A percentile compares a stretch with the other conserved stretches of the same genome.
Evolutionary conservation across 768 basidiomycete species (phyloP).

Genomic region (Nevesoporus exiguus): DNA sequence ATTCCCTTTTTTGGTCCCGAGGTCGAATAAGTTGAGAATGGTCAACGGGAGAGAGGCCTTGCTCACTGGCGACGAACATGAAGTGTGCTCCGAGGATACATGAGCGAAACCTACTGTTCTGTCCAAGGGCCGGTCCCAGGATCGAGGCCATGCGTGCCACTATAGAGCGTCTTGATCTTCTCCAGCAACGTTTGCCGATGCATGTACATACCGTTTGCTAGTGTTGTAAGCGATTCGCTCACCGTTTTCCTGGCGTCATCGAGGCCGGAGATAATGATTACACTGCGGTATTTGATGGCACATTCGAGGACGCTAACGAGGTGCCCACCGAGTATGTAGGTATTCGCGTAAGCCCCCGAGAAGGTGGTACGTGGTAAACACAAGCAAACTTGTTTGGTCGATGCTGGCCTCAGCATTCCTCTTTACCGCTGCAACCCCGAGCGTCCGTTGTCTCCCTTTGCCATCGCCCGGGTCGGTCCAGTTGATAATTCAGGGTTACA

Average conservation of each 20-base stretch:
- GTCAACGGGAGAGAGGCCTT: constrained; percentile 92
- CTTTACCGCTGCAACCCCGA: too few relatives aligned
- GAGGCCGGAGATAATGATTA: constrained; percentile 90
- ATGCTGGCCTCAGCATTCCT: too few relatives aligned
- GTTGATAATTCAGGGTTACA: too few relatives aligned
- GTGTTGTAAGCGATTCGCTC: constrained; percentile 9
- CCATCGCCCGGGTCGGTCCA: too few relatives aligned
- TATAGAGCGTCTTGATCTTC: constrained; percentile 92
- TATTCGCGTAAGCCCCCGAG: constrained; percentile 90
- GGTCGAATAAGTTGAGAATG: constrained; percentile 94
- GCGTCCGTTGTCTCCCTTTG: too few relatives aligned
- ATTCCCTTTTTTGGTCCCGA: constrained; percentile 95
- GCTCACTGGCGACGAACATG: constrained; percentile 55
- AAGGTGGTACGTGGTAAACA: constrained; percentile 78
- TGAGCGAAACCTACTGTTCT: constrained; percentile 74
- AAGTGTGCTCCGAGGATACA: background rate
- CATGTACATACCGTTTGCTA: background rate
- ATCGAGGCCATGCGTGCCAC: constrained; percentile 78
- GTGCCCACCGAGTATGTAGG: constrained; percentile 68
- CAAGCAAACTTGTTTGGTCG: too few relatives aligned
- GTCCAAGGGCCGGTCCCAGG: constrained; percentile 92
- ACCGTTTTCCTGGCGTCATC: constrained; percentile 93
- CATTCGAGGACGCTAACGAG: background rate
- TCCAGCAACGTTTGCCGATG: constrained; percentile 72
- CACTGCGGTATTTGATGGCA: constrained; percentile 42